Evolutionary conservation across 2,329 filamentous ascomycete species (phyloP), one percentile per base, ranked within the genome.

Genomic region (Aspergillus calidoustus): DNA sequence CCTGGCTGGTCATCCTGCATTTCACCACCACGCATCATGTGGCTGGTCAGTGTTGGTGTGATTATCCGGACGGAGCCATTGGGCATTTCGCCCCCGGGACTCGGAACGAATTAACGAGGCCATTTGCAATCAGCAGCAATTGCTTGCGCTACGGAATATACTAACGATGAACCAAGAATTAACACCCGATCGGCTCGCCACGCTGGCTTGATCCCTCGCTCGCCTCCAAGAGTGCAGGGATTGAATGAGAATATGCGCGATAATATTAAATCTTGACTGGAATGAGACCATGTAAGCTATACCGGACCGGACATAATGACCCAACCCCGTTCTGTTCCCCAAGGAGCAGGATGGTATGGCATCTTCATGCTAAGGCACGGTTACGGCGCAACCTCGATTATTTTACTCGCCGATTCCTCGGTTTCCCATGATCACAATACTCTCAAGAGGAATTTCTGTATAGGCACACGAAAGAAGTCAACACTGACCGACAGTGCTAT

Each of bases 171-270:
- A 62, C 60, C 61, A 66, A 60, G 55, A 65, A 64, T 59, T 56
- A n/a, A 51, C 28, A 25, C 38, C 66, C 61, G 64, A 60, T 54
- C 65, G 66, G 58, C 61, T 69, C 64, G 65, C 68, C 66, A 66
- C 60, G 47, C 59, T 60, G 63, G 57, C 25, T 47, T n/a, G n/a
- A 30, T 13, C 28, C 30, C 44, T 25, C n/a, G 15, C n/a, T 19
- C 25, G n/a, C 17, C 38, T 43, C 31, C 22, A 51, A n/a, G n/a
- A 52, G 34, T 28, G 25, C 25, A 41, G 15, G 9, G 34, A 41
- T 5, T 15, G 11, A 41, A 41, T 13, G 34, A 41, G 34, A 28
- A 28, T 15, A 13, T 41, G 34, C 34, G 34, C 34, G 34, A 41
- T 41, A 15, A 41, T 41, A 41, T 38, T 38, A 6, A 38, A 41